Evolutionary conservation across 1,284 basidiomycete species (phyloP).

Genomic region (Apiotrichum montevideense): DNA sequence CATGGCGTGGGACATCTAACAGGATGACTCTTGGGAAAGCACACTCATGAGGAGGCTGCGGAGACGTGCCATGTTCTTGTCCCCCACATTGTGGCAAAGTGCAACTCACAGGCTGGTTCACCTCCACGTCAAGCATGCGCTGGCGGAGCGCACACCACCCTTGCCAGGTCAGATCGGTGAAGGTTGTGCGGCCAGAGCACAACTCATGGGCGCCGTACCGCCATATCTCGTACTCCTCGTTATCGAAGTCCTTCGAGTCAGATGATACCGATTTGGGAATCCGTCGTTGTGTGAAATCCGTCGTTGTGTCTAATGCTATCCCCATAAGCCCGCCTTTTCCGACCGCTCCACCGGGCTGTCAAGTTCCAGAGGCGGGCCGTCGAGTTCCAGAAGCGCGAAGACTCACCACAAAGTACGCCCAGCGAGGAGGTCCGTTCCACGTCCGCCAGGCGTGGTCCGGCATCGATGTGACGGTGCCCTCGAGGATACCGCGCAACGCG

Average conservation of each 20-base stretch:
- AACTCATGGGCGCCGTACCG: conserved; percentile 4
- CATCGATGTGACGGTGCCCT: neutral
- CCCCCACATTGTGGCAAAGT: too few species aligned
- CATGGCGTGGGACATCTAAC: too few species aligned
- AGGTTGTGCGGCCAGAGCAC: conserved; percentile 7
- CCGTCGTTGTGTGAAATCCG: too few species aligned
- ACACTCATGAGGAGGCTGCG: too few species aligned
- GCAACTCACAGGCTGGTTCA: neutral
- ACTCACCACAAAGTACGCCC: conserved; percentile 13
- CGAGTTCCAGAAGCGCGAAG: neutral
- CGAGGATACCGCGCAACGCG: conserved; percentile 3
- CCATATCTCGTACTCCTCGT: conserved; percentile 13
- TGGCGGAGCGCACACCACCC: conserved; percentile 8
- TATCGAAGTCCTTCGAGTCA: conserved; percentile 9
- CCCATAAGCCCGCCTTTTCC: too few species aligned
- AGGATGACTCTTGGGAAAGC: too few species aligned
- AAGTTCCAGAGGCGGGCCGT: too few species aligned
- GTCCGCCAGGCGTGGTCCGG: conserved; percentile 8
- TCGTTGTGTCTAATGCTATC: too few species aligned
- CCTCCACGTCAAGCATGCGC: conserved; percentile 7
- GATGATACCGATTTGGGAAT: neutral
- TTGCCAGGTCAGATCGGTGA: conserved; percentile 10
- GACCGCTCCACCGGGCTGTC: too few species aligned
- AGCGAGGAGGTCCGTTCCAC: conserved; percentile 6
- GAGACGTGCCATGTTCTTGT: too few species aligned